Conservation (phyloP, 73 alveolate species). For the Diophrys appendiculata region DNA sequence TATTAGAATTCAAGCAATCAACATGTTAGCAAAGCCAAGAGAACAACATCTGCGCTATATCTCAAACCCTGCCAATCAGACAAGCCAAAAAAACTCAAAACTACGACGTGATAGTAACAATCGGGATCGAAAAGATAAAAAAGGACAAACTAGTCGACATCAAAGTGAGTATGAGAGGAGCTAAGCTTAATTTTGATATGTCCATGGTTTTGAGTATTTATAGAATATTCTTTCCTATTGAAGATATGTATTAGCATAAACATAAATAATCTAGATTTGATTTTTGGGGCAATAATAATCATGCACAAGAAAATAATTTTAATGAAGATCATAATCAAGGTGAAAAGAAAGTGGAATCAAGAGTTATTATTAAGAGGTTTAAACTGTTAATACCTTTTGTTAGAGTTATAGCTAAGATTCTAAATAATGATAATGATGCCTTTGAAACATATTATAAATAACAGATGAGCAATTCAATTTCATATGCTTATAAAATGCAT, state of each 20-base stretch:
- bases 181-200: not conserved
- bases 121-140: too few relatives aligned
- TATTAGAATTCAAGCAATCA: not conserved
- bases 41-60: too few relatives aligned
- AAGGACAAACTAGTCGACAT: not conserved
- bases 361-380: not conserved
- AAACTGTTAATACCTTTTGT: not conserved
- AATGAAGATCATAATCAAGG: not conserved
- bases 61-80: not conserved
- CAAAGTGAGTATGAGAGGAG: not conserved
- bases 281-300: not conserved
- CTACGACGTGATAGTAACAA: not conserved
- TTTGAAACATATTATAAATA: not conserved
- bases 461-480: not conserved
- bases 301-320: not conserved
- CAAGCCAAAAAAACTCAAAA: not conserved
- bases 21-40: not conserved
- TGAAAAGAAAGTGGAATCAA: not conserved
- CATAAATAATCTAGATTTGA: not conserved
- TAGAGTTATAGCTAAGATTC: not conserved
- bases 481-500: not conserved
- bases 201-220: not conserved
- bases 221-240: not conserved
- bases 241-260: not conserved
- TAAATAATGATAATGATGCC: too few relatives aligned